Conservation (phyloP, 164 flowering plant species). For the Aristolochia californica region DNA sequence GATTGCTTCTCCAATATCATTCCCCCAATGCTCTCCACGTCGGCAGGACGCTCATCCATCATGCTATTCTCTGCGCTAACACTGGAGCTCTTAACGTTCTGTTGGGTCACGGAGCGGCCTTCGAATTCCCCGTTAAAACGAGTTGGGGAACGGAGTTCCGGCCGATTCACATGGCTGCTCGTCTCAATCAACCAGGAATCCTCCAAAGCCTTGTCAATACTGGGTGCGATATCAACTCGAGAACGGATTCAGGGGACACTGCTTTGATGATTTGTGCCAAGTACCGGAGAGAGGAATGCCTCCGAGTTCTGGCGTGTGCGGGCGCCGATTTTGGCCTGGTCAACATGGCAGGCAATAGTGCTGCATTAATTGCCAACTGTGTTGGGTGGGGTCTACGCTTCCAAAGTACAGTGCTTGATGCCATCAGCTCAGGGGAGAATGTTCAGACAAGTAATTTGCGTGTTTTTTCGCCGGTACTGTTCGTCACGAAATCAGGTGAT, state of each 20-base stretch:
- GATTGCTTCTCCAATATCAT: slow-evolving; percentile 43
- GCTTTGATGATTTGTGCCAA: slow-evolving; percentile 51
- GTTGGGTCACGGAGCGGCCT: slow-evolving; percentile 35
- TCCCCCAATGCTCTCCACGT: slow-evolving; percentile 32
- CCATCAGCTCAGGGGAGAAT: slow-evolving; percentile 35
- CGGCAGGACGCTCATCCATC: slow-evolving; percentile 65
- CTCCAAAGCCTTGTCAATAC: slow-evolving; percentile 30
- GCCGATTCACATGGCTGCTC: slow-evolving; percentile 59
- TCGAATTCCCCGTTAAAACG: slow-evolving; percentile 38
- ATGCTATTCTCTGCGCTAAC: slow-evolving; percentile 59
- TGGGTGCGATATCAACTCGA: slow-evolving; percentile 45
- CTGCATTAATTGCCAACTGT: slow-evolving; percentile 35
- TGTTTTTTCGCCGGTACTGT: slow-evolving; percentile 41
- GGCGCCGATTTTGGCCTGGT: slow-evolving; percentile 67
- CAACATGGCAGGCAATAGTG: slow-evolving; percentile 30
- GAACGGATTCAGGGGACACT: slow-evolving; percentile 48
- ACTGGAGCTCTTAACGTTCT: slow-evolving; percentile 41
- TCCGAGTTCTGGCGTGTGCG: slow-evolving; percentile 37
- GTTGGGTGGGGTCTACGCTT: slow-evolving; percentile 39
- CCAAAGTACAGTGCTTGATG: slow-evolving; percentile 30
- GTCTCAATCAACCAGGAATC: slow-evolving; percentile 35
- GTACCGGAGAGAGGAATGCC: slow-evolving; percentile 42
- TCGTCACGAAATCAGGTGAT: slow-evolving; percentile 35
- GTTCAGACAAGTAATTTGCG: slow-evolving; percentile 29
- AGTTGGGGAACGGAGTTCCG: slow-evolving; percentile 21